A percentile compares a stretch with the other conserved stretches of the same genome.
These are phyloP conservation scores for Margaritispora aquatica DNA, from an alignment of 495 filamentous ascomycete species.

Conservation along the genomic window DNA sequence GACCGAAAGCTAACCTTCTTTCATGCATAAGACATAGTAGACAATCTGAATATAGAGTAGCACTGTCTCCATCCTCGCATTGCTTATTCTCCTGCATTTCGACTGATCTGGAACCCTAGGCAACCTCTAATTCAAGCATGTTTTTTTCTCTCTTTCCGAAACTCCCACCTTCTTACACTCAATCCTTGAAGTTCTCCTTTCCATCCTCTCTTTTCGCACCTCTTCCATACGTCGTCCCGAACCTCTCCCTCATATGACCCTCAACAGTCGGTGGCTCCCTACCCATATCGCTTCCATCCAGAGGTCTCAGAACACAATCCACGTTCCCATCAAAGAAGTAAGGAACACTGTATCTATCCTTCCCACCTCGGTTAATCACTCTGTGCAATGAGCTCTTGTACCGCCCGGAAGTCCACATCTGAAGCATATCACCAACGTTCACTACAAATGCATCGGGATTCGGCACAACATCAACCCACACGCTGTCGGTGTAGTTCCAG, in stretches of 20 bases:
- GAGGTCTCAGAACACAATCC: constrained; percentile 24
- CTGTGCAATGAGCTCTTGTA: constrained; percentile 39
- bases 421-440: constrained; percentile 39
- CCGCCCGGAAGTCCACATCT: constrained; percentile 35
- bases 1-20: too few relatives aligned
- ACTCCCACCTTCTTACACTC: not conserved
- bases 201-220: constrained; percentile 13
- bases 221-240: constrained; percentile 27
- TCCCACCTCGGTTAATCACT: constrained; percentile 35
- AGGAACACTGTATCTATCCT: constrained; percentile 37
- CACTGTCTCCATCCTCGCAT: too few relatives aligned
- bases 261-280: constrained; percentile 25
- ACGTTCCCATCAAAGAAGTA: constrained; percentile 33
- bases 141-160: not conserved
- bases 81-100: too few relatives aligned
- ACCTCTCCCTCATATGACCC: constrained; percentile 33
- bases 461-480: constrained; percentile 27
- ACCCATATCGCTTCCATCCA: constrained; percentile 25
- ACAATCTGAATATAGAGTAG: too few relatives aligned
- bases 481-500: constrained; percentile 26
- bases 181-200: constrained; percentile 9
- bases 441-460: constrained; percentile 41
- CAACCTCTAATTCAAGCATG: too few relatives aligned
- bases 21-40: too few relatives aligned
- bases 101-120: too few relatives aligned